Conservation (phyloP, 2,329 filamentous ascomycete genomes). For the Verticillium tricorpus region DNA sequence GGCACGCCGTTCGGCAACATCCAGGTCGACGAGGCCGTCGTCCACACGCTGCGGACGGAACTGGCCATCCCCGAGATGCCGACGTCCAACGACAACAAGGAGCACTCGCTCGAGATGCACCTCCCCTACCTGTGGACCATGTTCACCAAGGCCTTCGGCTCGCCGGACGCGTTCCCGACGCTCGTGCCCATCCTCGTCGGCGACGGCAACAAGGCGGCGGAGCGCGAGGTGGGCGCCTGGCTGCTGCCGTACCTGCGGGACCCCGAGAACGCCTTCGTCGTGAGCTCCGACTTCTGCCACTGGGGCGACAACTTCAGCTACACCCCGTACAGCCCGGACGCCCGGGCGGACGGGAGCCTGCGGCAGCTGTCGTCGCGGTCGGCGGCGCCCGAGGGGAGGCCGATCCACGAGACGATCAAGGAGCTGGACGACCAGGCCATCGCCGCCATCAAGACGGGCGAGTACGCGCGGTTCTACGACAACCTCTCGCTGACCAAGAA, state of each 20-base stretch:
- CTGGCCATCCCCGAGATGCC: conserved; percentile 53
- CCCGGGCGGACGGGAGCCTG: conserved; percentile 24
- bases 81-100: conserved; percentile 63
- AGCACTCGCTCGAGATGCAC: conserved; percentile 97
- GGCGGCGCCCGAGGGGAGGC: conserved; percentile 31
- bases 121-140: conserved; percentile 88
- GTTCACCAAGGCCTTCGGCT: conserved; percentile 45
- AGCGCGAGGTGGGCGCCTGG: conserved; percentile 64
- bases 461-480: conserved; percentile 64
- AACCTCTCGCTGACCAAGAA: conserved; percentile 72
- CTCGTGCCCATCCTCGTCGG: conserved; percentile 87
- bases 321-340: conserved; percentile 61
- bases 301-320: conserved; percentile 87
- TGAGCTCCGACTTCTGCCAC: conserved; percentile 96
- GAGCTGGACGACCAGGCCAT: conserved; percentile 78
- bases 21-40: conserved; percentile 54
- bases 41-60: conserved; percentile 40
- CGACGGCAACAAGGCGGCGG: conserved; percentile 60
- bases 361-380: not conserved
- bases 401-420: conserved; percentile 82
- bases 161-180: conserved; percentile 56
- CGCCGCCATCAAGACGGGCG: conserved; percentile 74
- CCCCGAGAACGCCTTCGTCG: conserved; percentile 72
- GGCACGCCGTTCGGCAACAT: conserved; percentile 71
- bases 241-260: conserved; percentile 76